These are phyloP conservation scores for Sporobolomyces roseus DNA, from an alignment of 768 basidiomycete species.

Conservation along the genomic window DNA sequence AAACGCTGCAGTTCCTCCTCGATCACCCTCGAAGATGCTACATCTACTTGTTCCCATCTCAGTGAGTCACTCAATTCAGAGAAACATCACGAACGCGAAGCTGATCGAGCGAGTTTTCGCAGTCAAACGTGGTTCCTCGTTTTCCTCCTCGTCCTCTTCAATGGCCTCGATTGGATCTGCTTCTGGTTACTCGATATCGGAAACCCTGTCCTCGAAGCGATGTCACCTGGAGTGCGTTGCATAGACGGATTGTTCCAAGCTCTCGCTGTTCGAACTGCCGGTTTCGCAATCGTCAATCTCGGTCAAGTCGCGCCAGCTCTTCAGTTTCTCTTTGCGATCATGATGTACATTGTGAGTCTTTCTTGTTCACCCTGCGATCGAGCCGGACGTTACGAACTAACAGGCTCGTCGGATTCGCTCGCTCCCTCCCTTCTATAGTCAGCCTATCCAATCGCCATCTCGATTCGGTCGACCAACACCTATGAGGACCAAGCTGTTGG, in stretches of 20 bases:
- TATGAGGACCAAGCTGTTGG: constrained; percentile 89
- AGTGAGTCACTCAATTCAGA: background rate
- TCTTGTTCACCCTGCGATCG: no score
- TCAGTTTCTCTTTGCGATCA: constrained; percentile 77
- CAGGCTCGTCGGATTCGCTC: background rate
- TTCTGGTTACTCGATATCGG: constrained; percentile 86
- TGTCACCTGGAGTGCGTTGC: constrained; percentile 67
- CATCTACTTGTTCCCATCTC: constrained; percentile 43
- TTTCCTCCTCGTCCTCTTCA: constrained; percentile 37
- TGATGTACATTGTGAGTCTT: constrained; percentile 77
- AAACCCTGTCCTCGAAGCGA: constrained; percentile 61
- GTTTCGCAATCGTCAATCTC: constrained; percentile 73
- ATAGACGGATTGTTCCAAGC: constrained; percentile 74
- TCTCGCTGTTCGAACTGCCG: constrained; percentile 72
- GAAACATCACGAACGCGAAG: background rate
- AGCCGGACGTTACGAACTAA: background rate
- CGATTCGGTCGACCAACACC: constrained; percentile 65
- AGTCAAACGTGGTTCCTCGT: constrained; percentile 43
- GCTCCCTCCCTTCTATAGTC: constrained; percentile 22
- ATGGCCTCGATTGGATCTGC: constrained; percentile 73
- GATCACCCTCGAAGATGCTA: constrained; percentile 75
- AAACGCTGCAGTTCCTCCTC: constrained; percentile 83
- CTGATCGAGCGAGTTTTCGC: background rate
- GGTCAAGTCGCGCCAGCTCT: constrained; percentile 79
- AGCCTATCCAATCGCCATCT: constrained; percentile 51